Conservation (phyloP, 129 eudicot genomes). For the sunflower (Helianthus annuus) region HanXRQr2.0-SUNRISE NC_035447.2:41839825-41840324, state of each 20-base stretch:
- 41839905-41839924: background rate
- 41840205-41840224: slow-evolving; percentile 36
- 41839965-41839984: slow-evolving; percentile 5
- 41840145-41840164: slow-evolving; percentile 38
- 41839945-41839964: slow-evolving; percentile 3
- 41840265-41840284: slow-evolving; percentile 25
- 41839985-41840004: slow-evolving; percentile 5
- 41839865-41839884: too few species aligned
- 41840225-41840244: slow-evolving; percentile 39
- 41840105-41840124: slow-evolving; percentile 14
- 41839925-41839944: background rate
- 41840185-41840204: slow-evolving; percentile 35
- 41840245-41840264: slow-evolving; percentile 38
- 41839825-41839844: too few species aligned
- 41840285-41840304: slow-evolving; percentile 30
- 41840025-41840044: slow-evolving; percentile 17
- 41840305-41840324: slow-evolving; percentile 33
- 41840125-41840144: slow-evolving; percentile 34
- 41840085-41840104: slow-evolving; percentile 23
- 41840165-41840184: slow-evolving; percentile 51
- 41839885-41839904: background rate
- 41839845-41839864: too few species aligned
- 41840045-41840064: slow-evolving; percentile 22
- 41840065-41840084: slow-evolving; percentile 24
- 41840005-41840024: slow-evolving; percentile 28